Base-by-base conservation (phyloP, 768 basidiomycete species). In the Mycena vitilis region DNA sequence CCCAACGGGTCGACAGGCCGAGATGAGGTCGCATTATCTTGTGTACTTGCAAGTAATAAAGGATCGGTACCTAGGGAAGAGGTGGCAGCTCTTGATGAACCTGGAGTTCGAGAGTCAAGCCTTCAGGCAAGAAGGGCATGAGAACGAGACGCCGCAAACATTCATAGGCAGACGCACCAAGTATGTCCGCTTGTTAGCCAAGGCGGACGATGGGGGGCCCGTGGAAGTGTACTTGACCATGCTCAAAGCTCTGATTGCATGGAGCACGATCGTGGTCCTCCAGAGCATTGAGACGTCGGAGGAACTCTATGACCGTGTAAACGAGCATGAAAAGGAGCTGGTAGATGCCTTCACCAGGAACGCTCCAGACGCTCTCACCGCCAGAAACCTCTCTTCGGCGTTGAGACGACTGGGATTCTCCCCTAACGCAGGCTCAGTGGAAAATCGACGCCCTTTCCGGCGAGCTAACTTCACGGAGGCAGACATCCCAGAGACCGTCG, bases 101-200 rank as follows among this genome's bases (percentile, higher is more conserved):
- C 40, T 58, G 4, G 1, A 58, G 10, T 45, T 58, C 12, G 57
- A 58, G 42, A 8, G 13, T 5, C 57, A 58, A 20, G 5, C 57
- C 12, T 58, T 58, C 23, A 3, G 57, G 7, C 57, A 58, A 22
- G 25, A 58, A 15, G 57, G 57, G 1, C 57, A 58, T 20, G 57
- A 60, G 34, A n/a, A 22, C 3, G 45, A 48, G 18, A 18, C 45
- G 9, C 58, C 58, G 1, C 58, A 60, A 16, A 22, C 6, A 5
- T 60, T 60, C 34, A 0, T 60, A 5, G 47, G 59, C 13, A 23
- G 60, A 1, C 47, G 48, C 2, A 40, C 38, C 1, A 11, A 23
- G 5, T 49, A 36, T 37, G 20, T 49, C 6, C 45, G 60, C 4
- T 6, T 60, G 0, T 36, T 60, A 6, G 48, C 48, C 1, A 51